Conservation (phyloP, 768 basidiomycete species). For the Mycena sanguinolenta region DNA sequence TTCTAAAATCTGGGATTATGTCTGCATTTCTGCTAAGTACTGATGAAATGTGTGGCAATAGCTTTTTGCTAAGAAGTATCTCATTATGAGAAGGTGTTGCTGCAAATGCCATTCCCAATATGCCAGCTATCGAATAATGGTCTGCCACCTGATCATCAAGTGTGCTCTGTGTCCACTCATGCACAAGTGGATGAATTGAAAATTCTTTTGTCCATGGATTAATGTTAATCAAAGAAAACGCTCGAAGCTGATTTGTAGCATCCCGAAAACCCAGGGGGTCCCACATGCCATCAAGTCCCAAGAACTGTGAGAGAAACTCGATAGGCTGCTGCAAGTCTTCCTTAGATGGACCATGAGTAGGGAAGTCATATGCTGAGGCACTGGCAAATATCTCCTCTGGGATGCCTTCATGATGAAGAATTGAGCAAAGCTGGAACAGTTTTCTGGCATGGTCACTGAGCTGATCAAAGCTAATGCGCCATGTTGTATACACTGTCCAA, state of each 20-base stretch:
- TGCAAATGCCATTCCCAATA: not conserved
- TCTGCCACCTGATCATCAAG: not conserved
- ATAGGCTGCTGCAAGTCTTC: too few species aligned
- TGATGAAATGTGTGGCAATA: not conserved
- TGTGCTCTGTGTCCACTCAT: not conserved
- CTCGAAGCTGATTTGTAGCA: not conserved
- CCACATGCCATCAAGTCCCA: not conserved
- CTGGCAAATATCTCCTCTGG: not conserved
- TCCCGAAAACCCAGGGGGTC: not conserved
- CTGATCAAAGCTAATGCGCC: conserved; percentile 1
- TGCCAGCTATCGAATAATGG: not conserved
- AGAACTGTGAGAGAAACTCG: not conserved
- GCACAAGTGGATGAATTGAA: not conserved
- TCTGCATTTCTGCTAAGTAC: not conserved
- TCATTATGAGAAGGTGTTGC: not conserved
- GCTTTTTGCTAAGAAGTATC: too few species aligned
- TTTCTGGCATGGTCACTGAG: not conserved
- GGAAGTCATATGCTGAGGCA: not conserved
- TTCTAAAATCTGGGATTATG: not conserved
- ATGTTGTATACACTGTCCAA: too few species aligned
- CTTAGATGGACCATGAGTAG: not conserved
- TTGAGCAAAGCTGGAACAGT: not conserved
- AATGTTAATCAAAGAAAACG: not conserved
- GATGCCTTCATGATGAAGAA: not conserved
- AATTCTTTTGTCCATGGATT: not conserved